Base-by-base conservation (phyloP, 2,329 filamentous ascomycete species). In the Fusarium burgessii region DNA sequence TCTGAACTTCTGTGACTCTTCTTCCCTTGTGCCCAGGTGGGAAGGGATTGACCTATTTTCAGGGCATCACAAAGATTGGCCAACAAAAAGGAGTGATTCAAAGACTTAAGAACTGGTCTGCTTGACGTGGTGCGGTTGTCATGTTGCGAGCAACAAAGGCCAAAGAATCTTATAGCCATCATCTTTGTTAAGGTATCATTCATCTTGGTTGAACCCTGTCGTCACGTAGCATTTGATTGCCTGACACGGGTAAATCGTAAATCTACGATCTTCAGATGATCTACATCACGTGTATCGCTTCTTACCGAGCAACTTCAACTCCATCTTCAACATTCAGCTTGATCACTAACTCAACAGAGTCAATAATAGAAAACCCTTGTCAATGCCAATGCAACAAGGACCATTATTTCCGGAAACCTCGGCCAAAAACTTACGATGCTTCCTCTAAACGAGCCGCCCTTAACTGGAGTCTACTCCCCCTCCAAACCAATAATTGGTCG, bases 401-500 rank as follows among this genome's bases (percentile, higher is more conserved):
- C 32, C 36, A 20, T 20, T 50, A 62, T 62, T 50, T 50, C 49
- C 63, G 23, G 49, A 18, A 12, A 36, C 33, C 13, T 52, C 20
- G 54, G 62, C 33, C 23, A 49, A n/a, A 33, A 50, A 20, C 33
- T 54, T 40, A 66, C 59, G 35, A 58, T 56, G 27, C 50, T 52
- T 56, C 68, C 29, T 69, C 57, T 41, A 27, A 49, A 42, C 40
- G 41, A 47, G 29, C 23, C 46, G 58, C 64, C 68, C 59, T 72
- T 47, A n/a, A 42, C 45, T 65, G 59, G 60, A 58, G 59, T 63
- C 58, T 25, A 55, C 60, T 35, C 32, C 32, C 47, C 54, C 43
- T 40, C 38, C 33, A 40, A 66, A 46, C 41, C 47, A 65, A 68
- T 66, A 64, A 72, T 72, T 71, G 68, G 68, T 29, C 35, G 14